A percentile compares a stretch with the other conserved stretches of the same genome.
Evolutionary conservation across 148 eudicot genomes (phyloP).

Genomic region (Limonium bicolor): DNA sequence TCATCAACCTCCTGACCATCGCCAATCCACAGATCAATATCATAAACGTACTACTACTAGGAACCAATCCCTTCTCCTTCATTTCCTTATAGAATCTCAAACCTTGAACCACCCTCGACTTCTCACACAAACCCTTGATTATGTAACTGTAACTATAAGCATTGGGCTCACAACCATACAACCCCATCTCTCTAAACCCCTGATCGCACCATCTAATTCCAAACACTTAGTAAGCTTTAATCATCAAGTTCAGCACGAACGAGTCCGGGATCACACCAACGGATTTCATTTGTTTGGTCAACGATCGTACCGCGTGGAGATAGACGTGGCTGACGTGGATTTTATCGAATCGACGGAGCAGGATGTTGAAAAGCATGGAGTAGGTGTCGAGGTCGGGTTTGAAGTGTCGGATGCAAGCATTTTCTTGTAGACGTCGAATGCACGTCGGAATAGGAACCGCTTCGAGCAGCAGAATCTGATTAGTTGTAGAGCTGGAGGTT

Average conservation of each 20-base stretch:
- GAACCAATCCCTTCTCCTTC: slow-evolving; percentile 52
- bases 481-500: slow-evolving; percentile 41
- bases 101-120: slow-evolving; percentile 51
- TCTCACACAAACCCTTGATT: slow-evolving; percentile 74
- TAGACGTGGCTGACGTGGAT: slow-evolving; percentile 63
- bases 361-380: slow-evolving; percentile 30
- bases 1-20: slow-evolving; percentile 56
- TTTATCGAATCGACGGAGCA: slow-evolving; percentile 50
- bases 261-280: slow-evolving; percentile 70
- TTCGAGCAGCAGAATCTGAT: slow-evolving; percentile 52
- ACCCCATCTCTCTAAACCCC: slow-evolving; percentile 76
- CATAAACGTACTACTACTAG: slow-evolving; percentile 45
- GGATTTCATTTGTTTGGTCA: slow-evolving; percentile 71
- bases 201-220: slow-evolving; percentile 53
- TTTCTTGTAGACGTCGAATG: slow-evolving; percentile 67
- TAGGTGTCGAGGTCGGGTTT: slow-evolving; percentile 65
- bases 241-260: slow-evolving; percentile 58
- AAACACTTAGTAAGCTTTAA: slow-evolving; percentile 71
- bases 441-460: slow-evolving; percentile 38
- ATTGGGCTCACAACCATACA: slow-evolving; percentile 79
- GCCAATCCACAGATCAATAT: slow-evolving; percentile 80
- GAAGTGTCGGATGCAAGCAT: slow-evolving; percentile 31
- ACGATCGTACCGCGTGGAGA: slow-evolving; percentile 42
- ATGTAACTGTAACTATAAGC: slow-evolving; percentile 56
- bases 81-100: slow-evolving; percentile 50